Percentiles rank a stretch among this genome's conserved stretches.
phyloP scores from a whole-genome alignment of 768 basidiomycete species.

The Artomyces pyxidatus region DNA sequence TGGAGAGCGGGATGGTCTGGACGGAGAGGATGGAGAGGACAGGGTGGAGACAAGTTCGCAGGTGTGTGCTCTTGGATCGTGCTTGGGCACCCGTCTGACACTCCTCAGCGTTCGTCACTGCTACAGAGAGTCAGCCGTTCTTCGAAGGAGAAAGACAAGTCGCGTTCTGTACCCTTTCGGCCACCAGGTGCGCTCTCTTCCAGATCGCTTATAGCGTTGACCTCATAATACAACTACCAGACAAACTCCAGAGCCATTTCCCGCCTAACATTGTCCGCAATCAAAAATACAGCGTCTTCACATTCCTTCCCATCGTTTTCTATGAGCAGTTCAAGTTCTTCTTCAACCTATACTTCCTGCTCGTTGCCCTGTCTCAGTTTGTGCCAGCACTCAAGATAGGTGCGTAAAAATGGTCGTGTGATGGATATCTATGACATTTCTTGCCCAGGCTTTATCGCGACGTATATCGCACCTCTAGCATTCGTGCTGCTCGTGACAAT shows the following conservation, averaged over 20 bases:
- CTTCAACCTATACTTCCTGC: slow-evolving; percentile 97
- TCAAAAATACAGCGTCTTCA: slow-evolving; percentile 95
- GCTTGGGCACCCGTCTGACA: background rate
- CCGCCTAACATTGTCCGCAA: slow-evolving; percentile 92
- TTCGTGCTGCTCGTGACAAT: slow-evolving; percentile 94
- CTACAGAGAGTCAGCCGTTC: slow-evolving; percentile 12
- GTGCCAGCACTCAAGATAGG: slow-evolving; percentile 94
- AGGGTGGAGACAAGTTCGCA: background rate
- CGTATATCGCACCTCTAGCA: slow-evolving; percentile 92
- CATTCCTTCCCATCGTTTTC: slow-evolving; percentile 95
- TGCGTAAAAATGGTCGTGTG: slow-evolving; percentile 31
- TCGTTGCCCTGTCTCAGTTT: slow-evolving; percentile 95
- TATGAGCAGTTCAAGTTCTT: slow-evolving; percentile 99
- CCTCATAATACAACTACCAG: slow-evolving; percentile 27
- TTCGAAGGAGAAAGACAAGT: slow-evolving; percentile 65
- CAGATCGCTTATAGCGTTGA: background rate
- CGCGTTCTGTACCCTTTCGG: slow-evolving; percentile 70
- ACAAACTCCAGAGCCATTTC: slow-evolving; percentile 62
- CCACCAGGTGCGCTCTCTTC: slow-evolving; percentile 45
- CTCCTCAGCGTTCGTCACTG: slow-evolving; percentile 18
- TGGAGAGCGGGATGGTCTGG: background rate
- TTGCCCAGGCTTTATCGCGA: slow-evolving; percentile 77
- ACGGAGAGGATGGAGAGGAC: background rate
- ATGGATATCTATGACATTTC: background rate
- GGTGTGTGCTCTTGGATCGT: background rate